A percentile compares a stretch with the other conserved stretches of the same genome.
Conservation (phyloP, 1,284 basidiomycete species). For the Tausonia pullulans region DNA sequence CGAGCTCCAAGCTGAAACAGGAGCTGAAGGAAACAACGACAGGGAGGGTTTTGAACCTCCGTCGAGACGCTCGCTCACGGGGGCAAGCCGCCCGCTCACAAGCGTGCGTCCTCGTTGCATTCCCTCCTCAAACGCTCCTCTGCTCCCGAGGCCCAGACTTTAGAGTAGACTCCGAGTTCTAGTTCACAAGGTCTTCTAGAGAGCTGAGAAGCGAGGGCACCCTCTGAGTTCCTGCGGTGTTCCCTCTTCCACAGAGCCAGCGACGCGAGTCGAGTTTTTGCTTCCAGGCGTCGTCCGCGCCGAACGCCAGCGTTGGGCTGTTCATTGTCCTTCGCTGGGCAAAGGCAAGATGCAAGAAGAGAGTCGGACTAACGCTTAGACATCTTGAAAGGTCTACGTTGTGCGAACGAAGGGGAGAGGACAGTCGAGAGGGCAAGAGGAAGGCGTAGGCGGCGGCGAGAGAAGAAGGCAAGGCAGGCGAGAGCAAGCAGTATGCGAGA, state of each 20-base stretch:
- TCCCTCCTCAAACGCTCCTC: no score
- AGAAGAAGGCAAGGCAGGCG: no score
- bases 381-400: constrained; percentile 4
- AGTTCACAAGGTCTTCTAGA: background rate
- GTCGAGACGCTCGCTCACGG: no score
- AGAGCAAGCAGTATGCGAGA: no score
- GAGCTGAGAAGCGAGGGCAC: no score
- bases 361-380: constrained; percentile 16
- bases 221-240: background rate
- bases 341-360: background rate
- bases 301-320: background rate
- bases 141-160: no score
- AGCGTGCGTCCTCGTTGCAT: no score
- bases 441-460: no score
- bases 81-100: no score
- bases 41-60: background rate
- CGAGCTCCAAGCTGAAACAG: no score
- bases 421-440: no score
- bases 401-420: no score
- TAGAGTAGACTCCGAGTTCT: background rate
- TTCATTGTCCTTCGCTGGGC: background rate
- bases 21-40: background rate
- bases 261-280: background rate
- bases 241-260: background rate
- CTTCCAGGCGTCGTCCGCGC: background rate